Evolutionary conservation across 768 basidiomycete species (phyloP), one percentile per base, ranked within the genome.

Genomic region (Grammothele lineata): DNA sequence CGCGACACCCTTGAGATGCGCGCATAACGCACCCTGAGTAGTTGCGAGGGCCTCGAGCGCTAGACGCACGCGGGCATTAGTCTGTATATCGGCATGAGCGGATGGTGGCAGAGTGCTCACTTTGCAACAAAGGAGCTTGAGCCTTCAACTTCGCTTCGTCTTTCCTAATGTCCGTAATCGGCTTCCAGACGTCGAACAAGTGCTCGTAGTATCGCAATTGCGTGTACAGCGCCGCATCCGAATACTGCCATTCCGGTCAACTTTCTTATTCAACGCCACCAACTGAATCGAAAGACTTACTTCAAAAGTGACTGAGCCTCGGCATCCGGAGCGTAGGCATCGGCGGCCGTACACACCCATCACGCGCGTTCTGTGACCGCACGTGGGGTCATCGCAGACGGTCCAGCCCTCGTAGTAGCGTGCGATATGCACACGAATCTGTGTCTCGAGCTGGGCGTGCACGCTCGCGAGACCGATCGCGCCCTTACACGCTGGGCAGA

Each of bases 401-500:
- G 79, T 85, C 88, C 89, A 94, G 1, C 83, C 83, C 58, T 96
- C 81, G 60, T 99, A 98, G 65, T 94, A 97, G 56, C 73, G 77
- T 7, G 72, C 68, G 40, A 99, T 85, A 52, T 78, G 80, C 2
- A 75, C 66, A 0, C 94, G 81, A 41, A 97, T 87, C 57, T 94
- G 91, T 1, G 77, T 69, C 61, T 98, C 94, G 12, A 98, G 77
- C 63, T 98, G 96, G 18, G 82, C 72, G 50, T 84, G 80, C 38
- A 98, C 62, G 52, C 88, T 89, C 0, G 81, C 78, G 0, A 64
- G 49, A 21, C 71, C 70, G 15, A 94, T 60, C 1, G 63, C 52
- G 2, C 68, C 63, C 25, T 74, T 64, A 63, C 95, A 98, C 0
- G 72, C 70, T 3, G 80, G 77, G 61, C 96, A 99, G 1, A 68